A percentile compares a stretch with the other conserved stretches of the same genome.
phyloP scores from a whole-genome alignment of 768 basidiomycete genomes.

The Gymnopilus dilepis region DNA sequence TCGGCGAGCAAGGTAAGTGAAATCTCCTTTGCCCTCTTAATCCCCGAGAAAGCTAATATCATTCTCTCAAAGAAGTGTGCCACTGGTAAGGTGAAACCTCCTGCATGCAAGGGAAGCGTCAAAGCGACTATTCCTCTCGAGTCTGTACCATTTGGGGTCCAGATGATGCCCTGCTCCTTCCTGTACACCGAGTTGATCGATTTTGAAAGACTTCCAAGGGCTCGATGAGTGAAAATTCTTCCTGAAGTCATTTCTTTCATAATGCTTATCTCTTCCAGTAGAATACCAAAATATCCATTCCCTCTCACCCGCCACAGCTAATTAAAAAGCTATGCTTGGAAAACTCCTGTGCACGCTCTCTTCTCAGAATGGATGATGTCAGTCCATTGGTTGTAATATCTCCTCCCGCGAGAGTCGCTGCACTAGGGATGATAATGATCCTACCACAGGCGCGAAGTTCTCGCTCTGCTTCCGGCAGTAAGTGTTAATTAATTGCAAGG shows the following conservation, averaged over 20 bases:
- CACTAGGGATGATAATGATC: not conserved
- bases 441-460: not conserved
- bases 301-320: not conserved
- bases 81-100: no score
- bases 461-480: not conserved
- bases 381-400: not conserved
- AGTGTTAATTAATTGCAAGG: not conserved
- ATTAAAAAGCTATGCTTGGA: not conserved
- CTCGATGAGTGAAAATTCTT: no score
- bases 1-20: not conserved
- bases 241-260: no score
- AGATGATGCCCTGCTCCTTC: no score
- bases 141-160: no score
- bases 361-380: not conserved
- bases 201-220: no score
- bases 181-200: no score
- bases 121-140: no score
- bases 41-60: no score
- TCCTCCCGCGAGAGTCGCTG: no score
- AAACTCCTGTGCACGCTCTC: not conserved
- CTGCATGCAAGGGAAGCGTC: no score
- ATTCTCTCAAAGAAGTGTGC: not conserved
- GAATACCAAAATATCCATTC: not conserved
- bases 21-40: not conserved
- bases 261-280: no score